A percentile compares a stretch with the other conserved stretches of the same genome.
These are phyloP conservation scores for Podosphaera aphanis DNA, from an alignment of 2,329 filamentous ascomycete species.

Conservation along the genomic window DNA sequence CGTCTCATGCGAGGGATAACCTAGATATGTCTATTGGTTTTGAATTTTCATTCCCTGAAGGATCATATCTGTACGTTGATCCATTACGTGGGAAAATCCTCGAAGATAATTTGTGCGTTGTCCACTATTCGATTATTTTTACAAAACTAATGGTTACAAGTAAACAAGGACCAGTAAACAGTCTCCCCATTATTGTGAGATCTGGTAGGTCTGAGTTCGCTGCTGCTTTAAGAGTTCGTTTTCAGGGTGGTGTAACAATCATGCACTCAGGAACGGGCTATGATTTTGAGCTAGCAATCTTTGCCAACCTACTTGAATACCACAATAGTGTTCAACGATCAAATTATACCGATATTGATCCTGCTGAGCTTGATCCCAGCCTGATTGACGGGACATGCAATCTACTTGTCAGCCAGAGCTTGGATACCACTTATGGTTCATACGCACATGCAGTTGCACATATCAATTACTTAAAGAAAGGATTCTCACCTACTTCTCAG, in stretches of 20 bases:
- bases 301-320: slow-evolving; percentile 10
- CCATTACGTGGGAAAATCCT: slow-evolving; percentile 8
- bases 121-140: not conserved
- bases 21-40: slow-evolving; percentile 7
- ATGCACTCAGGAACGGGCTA: slow-evolving; percentile 7
- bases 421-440: slow-evolving; percentile 9
- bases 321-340: not conserved
- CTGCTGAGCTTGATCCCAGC: slow-evolving; percentile 1
- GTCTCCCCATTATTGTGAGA: slow-evolving; percentile 7
- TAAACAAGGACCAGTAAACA: slow-evolving; percentile 4
- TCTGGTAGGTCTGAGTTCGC: slow-evolving; percentile 8
- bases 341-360: not conserved
- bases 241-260: slow-evolving; percentile 9
- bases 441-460: slow-evolving; percentile 7
- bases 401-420: slow-evolving; percentile 4
- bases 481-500: slow-evolving; percentile 4
- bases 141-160: slow-evolving; percentile 4
- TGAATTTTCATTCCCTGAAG: slow-evolving; percentile 9
- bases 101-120: slow-evolving; percentile 7
- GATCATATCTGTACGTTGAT: slow-evolving; percentile 9
- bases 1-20: slow-evolving; percentile 7
- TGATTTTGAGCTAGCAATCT: slow-evolving; percentile 8
- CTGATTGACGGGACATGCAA: slow-evolving; percentile 5
- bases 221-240: slow-evolving; percentile 8
- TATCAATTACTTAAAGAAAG: slow-evolving; percentile 7